phyloP scores from a whole-genome alignment of 495 filamentous ascomycete genomes.

The Aspergillus nidulans region DNA sequence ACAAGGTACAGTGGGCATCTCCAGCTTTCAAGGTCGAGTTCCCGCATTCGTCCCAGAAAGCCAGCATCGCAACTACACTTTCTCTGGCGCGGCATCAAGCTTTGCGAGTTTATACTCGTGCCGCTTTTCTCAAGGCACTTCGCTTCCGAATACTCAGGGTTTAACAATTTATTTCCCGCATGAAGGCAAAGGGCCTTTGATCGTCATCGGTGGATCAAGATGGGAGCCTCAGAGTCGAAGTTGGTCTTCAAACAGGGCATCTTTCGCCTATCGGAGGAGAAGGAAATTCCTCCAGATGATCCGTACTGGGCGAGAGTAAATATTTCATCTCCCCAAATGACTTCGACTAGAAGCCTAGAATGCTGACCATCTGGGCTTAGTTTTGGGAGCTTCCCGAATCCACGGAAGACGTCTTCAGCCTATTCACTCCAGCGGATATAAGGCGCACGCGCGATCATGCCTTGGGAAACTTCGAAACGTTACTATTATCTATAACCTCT shows the following conservation, averaged over 20 bases:
- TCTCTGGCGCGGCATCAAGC: slow-evolving; percentile 12
- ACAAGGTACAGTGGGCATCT: background rate
- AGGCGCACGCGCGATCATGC: slow-evolving; percentile 84
- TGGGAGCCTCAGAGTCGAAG: slow-evolving; percentile 99
- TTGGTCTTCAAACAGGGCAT: slow-evolving; percentile 98
- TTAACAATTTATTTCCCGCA: slow-evolving; percentile 16
- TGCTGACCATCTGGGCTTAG: slow-evolving; percentile 39
- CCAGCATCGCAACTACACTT: slow-evolving; percentile 18
- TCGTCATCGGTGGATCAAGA: slow-evolving; percentile 35
- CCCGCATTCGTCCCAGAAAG: slow-evolving; percentile 16
- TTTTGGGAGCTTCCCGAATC: slow-evolving; percentile 99
- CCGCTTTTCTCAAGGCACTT: background rate
- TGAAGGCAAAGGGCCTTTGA: slow-evolving; percentile 26
- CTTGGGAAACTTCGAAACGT: slow-evolving; percentile 84
- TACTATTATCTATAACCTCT: slow-evolving; percentile 76
- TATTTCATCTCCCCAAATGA: background rate
- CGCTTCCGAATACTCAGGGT: background rate
- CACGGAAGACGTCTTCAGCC: slow-evolving; percentile 91
- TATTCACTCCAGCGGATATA: slow-evolving; percentile 92
- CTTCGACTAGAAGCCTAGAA: slow-evolving; percentile 4
- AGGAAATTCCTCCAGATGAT: slow-evolving; percentile 82
- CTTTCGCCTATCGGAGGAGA: slow-evolving; percentile 90
- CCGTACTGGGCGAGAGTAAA: slow-evolving; percentile 86
- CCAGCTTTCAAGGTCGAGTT: background rate
- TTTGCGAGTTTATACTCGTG: slow-evolving; percentile 3